Base-by-base conservation (phyloP, 768 basidiomycete genomes). In the Termitomyces sp. region DNA sequence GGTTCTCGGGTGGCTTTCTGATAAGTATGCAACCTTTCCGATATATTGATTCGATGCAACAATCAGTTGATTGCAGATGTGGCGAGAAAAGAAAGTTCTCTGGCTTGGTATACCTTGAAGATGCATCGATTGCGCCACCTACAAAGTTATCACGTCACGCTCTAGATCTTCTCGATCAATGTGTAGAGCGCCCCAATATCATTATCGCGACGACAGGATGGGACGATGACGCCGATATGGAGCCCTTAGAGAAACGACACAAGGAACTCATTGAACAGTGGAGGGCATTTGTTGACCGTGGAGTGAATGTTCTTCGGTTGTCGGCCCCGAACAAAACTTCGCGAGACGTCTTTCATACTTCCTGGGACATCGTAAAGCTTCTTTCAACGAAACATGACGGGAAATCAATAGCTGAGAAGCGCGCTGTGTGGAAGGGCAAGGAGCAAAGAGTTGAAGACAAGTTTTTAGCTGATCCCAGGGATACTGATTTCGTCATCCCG, bases 31-130 rank as follows among this genome's bases (percentile, higher is more conserved):
- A 23, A 36, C n/a, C 43, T 57, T 57, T 33, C 12, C 23, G 20
- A 13, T 33, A 35, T 7, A 49, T n/a, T 3, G 0, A 7, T 5
- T 7, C 14, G 9, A 50, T 50, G 33, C 9, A 1, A 20, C 36
- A 50, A 40, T 57, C 3, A 23, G 6, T 49, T 23, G 16, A 18
- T 35, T 18, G 18, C 30, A 63, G 62, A 35, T 48, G 36, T 33
- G 47, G 40, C 8, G 48, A 56, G 32, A 50, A 48, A 43, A 60
- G 52, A 40, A 60, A 55, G 53, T 51, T 63, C 23, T 55, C 62
- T 46, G 62, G 62, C 28, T 40, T 63, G 41, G 56, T 63, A 32
- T 58, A 60, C 38, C 56, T 63, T 8, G 59, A 63, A 35, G 53
- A 58, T 36, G 35, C 50, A 10, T 51, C 59, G 6, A 51, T 23